These are phyloP conservation scores for Phenoliferia sp. DNA, from an alignment of 1,284 basidiomycete genomes.

Conservation along the genomic window DNA sequence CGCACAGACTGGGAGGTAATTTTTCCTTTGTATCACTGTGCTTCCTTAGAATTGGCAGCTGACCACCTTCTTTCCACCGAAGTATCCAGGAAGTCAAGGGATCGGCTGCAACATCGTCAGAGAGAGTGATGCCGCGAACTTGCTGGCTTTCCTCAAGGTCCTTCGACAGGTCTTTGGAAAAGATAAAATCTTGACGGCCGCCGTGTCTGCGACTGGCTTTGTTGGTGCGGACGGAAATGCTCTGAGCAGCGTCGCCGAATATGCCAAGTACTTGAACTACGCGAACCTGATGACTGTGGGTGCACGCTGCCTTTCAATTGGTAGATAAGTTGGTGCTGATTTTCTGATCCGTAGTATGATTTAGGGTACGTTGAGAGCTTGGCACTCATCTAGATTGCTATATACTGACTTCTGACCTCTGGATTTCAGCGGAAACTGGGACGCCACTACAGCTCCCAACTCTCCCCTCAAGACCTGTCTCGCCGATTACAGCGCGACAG, in stretches of 20 bases:
- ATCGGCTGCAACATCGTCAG: slow-evolving; percentile 53
- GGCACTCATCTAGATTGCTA: too few species aligned
- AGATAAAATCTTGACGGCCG: slow-evolving; percentile 64
- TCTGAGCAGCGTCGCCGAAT: slow-evolving; percentile 3
- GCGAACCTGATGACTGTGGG: slow-evolving; percentile 27
- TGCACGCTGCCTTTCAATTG: neutral
- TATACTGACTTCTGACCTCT: neutral
- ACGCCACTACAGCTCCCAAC: neutral
- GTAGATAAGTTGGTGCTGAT: neutral
- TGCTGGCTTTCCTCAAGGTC: slow-evolving; percentile 64
- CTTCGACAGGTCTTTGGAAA: slow-evolving; percentile 59
- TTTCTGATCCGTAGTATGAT: neutral
- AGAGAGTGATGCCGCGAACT: slow-evolving; percentile 61
- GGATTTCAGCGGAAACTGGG: neutral
- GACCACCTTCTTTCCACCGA: too few species aligned
- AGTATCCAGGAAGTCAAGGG: neutral
- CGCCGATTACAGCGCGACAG: neutral
- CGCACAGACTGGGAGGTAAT: slow-evolving; percentile 71
- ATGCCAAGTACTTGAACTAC: slow-evolving; percentile 17
- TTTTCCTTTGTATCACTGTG: slow-evolving; percentile 44
- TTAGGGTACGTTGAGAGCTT: neutral
- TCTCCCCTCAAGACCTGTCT: slow-evolving; percentile 1
- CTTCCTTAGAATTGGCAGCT: slow-evolving; percentile 33
- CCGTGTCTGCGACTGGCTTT: slow-evolving; percentile 67
- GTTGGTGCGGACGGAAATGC: slow-evolving; percentile 51